Evolutionary conservation across 2,329 filamentous ascomycete genomes (phyloP), one percentile per base, ranked within the genome.

Genomic region (Diaporthe citriasiana): DNA sequence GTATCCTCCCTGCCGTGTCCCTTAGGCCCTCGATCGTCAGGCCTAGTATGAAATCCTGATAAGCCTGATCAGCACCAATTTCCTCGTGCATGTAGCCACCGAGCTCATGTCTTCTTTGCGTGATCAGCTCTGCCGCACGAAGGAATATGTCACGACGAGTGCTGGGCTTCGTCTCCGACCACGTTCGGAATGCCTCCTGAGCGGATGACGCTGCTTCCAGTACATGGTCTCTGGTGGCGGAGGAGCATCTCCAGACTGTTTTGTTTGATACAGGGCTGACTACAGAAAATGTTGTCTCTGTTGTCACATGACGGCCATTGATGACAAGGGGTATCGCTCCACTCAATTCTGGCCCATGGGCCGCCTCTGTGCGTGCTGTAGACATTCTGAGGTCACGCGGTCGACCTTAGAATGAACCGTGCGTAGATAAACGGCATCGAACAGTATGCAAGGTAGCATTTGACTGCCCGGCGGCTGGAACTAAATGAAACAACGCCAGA

Each of bases 1-100:
- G 77, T 30, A 88, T 82, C 3, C 25, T 35, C 55, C 55, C 55
- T 13, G 55, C 55, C 6, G 55, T 57, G 22, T 57, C 55, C 25
- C n/a, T 57, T 10, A 57, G 55, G 33, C 55, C 55, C 22, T 57
- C 55, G 9, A 57, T 57, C 15, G 55, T 5, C 9, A 57, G 19
- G 12, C 55, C 55, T 9, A 57, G 33, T 1, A 38, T 57, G 33
- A 57, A 57, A n/a, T 57, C 33, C 22, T 57, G 55, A 6, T 35
- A 35, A 25, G 30, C 55, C 10, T 57, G 7, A 57, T 38, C 33
- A 4, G 30, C 55, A 38, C 55, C 55, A 9, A 57, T 57, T n/a
- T 57, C 55, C 22, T 57, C 15, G 1, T 38, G 55, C 55, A 57
- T 57, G 33, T 57, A 57, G 10, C 30, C 33, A n/a, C 30, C 33